Percentiles rank a stretch among this genome's conserved stretches.
Conservation (phyloP, 805 yeast genomes). For the Candida sphagnicola region DNA sequence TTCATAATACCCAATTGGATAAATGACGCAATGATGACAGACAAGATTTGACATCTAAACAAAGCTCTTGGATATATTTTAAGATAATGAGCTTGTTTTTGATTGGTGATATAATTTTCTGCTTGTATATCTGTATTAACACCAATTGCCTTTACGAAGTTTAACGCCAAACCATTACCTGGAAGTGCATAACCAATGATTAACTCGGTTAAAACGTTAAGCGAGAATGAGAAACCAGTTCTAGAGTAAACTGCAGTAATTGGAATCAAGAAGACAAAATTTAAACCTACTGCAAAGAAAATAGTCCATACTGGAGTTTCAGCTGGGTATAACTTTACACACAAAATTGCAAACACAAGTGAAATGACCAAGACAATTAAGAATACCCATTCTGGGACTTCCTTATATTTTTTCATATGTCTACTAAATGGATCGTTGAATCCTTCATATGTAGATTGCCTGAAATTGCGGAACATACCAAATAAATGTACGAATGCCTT, state of each 20-base stretch:
- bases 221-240: slow-evolving; percentile 45
- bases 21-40: slow-evolving; percentile 18
- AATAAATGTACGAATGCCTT: slow-evolving; percentile 9
- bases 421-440: slow-evolving; percentile 24
- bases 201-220: slow-evolving; percentile 53
- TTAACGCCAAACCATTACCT: slow-evolving; percentile 21
- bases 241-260: slow-evolving; percentile 44
- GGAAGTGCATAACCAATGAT: slow-evolving; percentile 32
- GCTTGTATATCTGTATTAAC: slow-evolving; percentile 28
- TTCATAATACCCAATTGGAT: slow-evolving; percentile 19
- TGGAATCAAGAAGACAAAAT: slow-evolving; percentile 49
- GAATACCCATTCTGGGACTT: slow-evolving; percentile 35
- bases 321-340: slow-evolving; percentile 29
- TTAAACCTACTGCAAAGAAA: slow-evolving; percentile 49
- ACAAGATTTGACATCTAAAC: slow-evolving; percentile 27
- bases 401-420: slow-evolving; percentile 30
- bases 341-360: slow-evolving; percentile 26
- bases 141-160: slow-evolving; percentile 20
- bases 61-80: slow-evolving; percentile 39
- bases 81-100: slow-evolving; percentile 33
- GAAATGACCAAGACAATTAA: slow-evolving; percentile 20
- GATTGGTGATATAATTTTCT: slow-evolving; percentile 25
- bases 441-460: slow-evolving; percentile 10
- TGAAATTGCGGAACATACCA: slow-evolving; percentile 9
- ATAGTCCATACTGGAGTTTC: slow-evolving; percentile 61